Evolutionary conservation across 116 monocot genomes (phyloP).

Genomic region (Phalaenopsis hybrid): DNA sequence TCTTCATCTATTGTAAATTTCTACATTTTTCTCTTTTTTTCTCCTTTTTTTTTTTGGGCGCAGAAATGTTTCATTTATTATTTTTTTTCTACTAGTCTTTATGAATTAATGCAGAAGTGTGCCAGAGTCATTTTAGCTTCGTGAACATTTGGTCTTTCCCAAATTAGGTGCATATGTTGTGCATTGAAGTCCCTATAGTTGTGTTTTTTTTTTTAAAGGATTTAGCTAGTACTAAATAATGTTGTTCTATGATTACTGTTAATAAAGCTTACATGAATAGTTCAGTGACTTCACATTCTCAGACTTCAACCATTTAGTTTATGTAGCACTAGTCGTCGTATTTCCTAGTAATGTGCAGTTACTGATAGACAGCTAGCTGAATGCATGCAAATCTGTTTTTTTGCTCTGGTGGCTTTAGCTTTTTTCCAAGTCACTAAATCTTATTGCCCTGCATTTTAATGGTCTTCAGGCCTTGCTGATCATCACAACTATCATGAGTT

Average conservation of each 20-base stretch:
- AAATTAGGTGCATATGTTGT: background rate
- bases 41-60: background rate
- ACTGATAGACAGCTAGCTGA: background rate
- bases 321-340: background rate
- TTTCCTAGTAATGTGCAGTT: background rate
- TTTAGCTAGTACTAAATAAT: background rate
- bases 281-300: background rate
- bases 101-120: background rate
- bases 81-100: background rate
- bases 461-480: conserved; percentile 68
- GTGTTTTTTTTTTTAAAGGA: background rate
- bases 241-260: background rate
- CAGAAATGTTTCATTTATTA: background rate
- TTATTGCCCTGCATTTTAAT: conserved; percentile 5
- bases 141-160: background rate
- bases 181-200: background rate
- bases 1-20: background rate
- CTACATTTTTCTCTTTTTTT: background rate
- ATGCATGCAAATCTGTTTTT: background rate
- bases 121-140: background rate
- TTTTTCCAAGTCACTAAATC: background rate
- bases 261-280: conserved; percentile 4
- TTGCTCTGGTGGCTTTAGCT: background rate
- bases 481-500: conserved; percentile 99
- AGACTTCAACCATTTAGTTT: background rate